Percentiles rank a stretch among this genome's conserved stretches.
Evolutionary conservation across 306 rosid genomes (phyloP).

Genomic region (Prosopis cineraria): DNA sequence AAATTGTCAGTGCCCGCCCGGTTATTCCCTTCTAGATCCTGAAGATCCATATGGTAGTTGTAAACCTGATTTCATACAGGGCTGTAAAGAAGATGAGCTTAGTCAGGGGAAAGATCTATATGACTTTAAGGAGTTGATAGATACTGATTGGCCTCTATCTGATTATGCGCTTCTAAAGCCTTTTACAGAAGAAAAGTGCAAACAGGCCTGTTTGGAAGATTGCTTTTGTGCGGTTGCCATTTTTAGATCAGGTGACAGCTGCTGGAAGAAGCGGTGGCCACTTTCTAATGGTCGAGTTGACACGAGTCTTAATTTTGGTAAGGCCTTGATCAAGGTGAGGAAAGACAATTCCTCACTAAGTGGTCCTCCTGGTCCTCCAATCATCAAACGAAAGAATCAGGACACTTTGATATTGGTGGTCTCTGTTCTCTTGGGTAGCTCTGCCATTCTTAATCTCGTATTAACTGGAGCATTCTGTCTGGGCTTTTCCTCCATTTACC

Average conservation of each 20-base stretch:
- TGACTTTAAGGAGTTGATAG: slow-evolving; percentile 10
- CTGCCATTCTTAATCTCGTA: slow-evolving; percentile 40
- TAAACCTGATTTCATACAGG: slow-evolving; percentile 46
- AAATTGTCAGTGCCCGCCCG: slow-evolving; percentile 40
- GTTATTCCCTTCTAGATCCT: slow-evolving; percentile 45
- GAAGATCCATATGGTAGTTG: slow-evolving; percentile 40
- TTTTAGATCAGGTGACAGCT: slow-evolving; percentile 34
- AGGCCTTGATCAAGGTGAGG: slow-evolving; percentile 47
- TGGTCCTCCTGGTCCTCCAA: slow-evolving; percentile 30
- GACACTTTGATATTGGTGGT: slow-evolving; percentile 32
- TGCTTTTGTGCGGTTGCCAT: slow-evolving; percentile 52
- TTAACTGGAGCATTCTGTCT: slow-evolving; percentile 26
- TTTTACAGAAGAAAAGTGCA: slow-evolving; percentile 40
- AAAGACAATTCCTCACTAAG: slow-evolving; percentile 35
- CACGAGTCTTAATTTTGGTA: slow-evolving; percentile 27
- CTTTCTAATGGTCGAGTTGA: slow-evolving; percentile 51
- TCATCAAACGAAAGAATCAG: slow-evolving; percentile 22
- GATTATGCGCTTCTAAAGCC: slow-evolving; percentile 33
- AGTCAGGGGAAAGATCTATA: slow-evolving; percentile 17
- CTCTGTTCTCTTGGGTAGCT: slow-evolving; percentile 49
- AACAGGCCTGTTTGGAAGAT: slow-evolving; percentile 46
- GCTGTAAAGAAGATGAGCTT: slow-evolving; percentile 39
- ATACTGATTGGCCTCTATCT: slow-evolving; percentile 41
- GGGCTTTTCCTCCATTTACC: slow-evolving; percentile 10
- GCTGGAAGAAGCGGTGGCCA: slow-evolving; percentile 57